Conservation (phyloP, 805 yeast genomes). For the Teunomyces barrocoloradensis region DNA sequence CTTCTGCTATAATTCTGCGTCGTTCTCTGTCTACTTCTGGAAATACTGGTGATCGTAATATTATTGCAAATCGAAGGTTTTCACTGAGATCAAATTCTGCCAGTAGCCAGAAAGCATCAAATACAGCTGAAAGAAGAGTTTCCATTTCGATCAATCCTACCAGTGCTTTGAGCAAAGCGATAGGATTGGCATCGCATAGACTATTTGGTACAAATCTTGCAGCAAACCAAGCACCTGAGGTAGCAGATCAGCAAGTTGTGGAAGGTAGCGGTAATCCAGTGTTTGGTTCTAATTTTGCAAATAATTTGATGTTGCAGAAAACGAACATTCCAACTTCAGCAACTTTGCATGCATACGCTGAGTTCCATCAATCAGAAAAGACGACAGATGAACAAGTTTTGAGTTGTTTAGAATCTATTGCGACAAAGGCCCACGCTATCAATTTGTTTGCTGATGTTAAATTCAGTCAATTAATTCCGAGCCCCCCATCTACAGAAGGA, state of each 20-base stretch:
- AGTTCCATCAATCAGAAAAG: constrained; percentile 19
- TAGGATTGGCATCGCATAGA: constrained; percentile 83
- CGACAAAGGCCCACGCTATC: constrained; percentile 89
- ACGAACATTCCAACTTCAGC: constrained; percentile 29
- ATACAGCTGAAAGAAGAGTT: constrained; percentile 59
- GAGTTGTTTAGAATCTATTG: constrained; percentile 62
- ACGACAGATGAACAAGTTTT: constrained; percentile 37
- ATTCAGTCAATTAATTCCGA: constrained; percentile 78
- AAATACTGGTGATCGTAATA: constrained; percentile 18
- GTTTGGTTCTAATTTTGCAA: constrained; percentile 33
- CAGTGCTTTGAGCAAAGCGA: constrained; percentile 83
- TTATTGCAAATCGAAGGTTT: constrained; percentile 24
- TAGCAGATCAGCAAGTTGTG: constrained; percentile 5
- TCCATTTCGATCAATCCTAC: constrained; percentile 77
- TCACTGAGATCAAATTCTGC: constrained; percentile 48
- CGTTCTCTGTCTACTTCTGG: constrained; percentile 24
- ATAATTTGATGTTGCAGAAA: constrained; percentile 34
- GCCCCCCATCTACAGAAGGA: constrained; percentile 53
- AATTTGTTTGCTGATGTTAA: constrained; percentile 88
- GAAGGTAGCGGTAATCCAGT: constrained; percentile 11
- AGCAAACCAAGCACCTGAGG: constrained; percentile 12
- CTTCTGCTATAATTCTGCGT: constrained; percentile 41
- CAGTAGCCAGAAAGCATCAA: constrained; percentile 56
- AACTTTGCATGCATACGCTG: constrained; percentile 12
- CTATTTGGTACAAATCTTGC: constrained; percentile 55